A percentile compares a stretch with the other conserved stretches of the same genome.
phyloP scores from a whole-genome alignment of 108 stramenopile genomes.

The Nitzschia palea region DNA sequence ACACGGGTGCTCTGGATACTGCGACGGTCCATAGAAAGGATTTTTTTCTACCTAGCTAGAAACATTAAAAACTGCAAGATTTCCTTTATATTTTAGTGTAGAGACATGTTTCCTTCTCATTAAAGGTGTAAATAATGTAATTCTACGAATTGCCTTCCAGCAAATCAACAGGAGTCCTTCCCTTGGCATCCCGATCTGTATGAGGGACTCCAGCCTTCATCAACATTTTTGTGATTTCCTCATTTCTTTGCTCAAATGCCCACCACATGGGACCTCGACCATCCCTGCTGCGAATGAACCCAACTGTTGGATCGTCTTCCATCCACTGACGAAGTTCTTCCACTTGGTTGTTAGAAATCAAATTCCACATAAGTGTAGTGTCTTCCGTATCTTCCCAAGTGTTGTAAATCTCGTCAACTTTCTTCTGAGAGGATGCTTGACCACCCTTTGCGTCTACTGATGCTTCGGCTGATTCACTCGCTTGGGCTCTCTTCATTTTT shows the following conservation, averaged over 20 bases:
- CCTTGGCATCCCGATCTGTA: slow-evolving; percentile 77
- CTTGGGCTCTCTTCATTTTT: slow-evolving; percentile 17
- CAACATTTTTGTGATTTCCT: slow-evolving; percentile 79
- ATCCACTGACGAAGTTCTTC: slow-evolving; percentile 69
- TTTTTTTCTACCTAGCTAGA: no score
- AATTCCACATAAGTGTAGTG: slow-evolving; percentile 86
- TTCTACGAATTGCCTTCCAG: slow-evolving; percentile 42
- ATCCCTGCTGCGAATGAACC: slow-evolving; percentile 81
- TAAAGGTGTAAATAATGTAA: no score
- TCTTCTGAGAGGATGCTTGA: slow-evolving; percentile 25
- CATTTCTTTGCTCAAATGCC: slow-evolving; percentile 82
- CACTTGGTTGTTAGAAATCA: slow-evolving; percentile 62
- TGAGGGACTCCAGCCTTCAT: slow-evolving; percentile 80
- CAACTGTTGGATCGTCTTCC: slow-evolving; percentile 69
- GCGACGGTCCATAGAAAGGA: no score
- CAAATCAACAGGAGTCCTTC: slow-evolving; percentile 74
- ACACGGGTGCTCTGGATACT: no score
- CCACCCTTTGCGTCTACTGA: slow-evolving; percentile 23
- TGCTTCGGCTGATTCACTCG: slow-evolving; percentile 28
- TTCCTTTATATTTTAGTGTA: no score
- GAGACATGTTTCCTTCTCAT: no score
- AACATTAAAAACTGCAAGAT: no score
- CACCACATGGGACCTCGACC: slow-evolving; percentile 92
- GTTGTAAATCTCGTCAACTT: slow-evolving; percentile 67
- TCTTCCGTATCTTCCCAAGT: slow-evolving; percentile 83